Evolutionary conservation across 2,329 filamentous ascomycete genomes (phyloP), one percentile per base, ranked within the genome.

Genomic region (Alternaria novae-zelandiae): DNA sequence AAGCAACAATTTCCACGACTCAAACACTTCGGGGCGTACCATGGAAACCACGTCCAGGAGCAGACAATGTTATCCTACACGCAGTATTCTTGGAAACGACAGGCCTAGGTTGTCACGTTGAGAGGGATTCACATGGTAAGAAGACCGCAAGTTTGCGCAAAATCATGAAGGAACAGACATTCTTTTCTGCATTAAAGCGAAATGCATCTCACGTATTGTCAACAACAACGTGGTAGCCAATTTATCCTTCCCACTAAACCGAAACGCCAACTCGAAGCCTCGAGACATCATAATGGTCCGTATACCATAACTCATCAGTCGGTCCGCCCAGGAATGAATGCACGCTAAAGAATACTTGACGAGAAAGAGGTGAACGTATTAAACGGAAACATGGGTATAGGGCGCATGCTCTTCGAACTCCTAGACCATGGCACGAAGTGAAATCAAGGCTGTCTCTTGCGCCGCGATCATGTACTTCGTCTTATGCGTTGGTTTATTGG

Each of bases 401-500:
- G 49, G 25, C 53, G 47, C 30, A 60, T 21, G 44, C 53, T 63
- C 54, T 59, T 63, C 56, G 25, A 20, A 28, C 30, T 46, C 28
- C 50, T 36, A 51, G 56, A 32, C 50, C 30, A 41, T 57, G 43
- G 49, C 28, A 21, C n/a, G 32, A 44, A 55, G 20, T n/a, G 43
- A 43, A 59, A 25, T 51, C 44, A 59, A 25, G 41, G 50, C 13
- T 26, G 32, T 32, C 30, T 20, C 20, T 9, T 50, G 25, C 26
- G 41, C 26, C 25, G 26, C 23, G 23, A 43, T 74, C 62, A 75
- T 61, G 63, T 58, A 59, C 69, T 74, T 56, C 78, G 70, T 63
- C 78, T 72, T 70, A 73, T 69, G 57, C 74, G 69, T 54, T 79
- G 74, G 30, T 69, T 72, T 23, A 82, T 77, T 6, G 77, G 70